phyloP scores from a whole-genome alignment of 1,284 basidiomycete species.

The Cryptococcus wingfieldii region DNA sequence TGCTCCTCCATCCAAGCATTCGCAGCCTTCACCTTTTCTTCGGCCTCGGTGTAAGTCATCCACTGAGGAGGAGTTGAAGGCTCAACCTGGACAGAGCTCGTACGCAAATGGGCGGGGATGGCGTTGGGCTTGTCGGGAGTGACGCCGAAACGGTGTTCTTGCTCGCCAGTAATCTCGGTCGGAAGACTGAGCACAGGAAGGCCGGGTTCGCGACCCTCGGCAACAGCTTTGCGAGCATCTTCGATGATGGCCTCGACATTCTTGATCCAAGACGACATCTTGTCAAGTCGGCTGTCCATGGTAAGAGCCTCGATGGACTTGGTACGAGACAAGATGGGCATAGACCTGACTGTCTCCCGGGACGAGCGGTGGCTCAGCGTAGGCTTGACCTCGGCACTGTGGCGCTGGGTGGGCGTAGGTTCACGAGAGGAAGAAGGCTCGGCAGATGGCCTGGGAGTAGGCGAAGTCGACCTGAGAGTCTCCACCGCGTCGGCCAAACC shows the following conservation, averaged over 20 bases:
- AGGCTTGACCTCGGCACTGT: slow-evolving; percentile 2
- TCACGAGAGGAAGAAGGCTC: background rate
- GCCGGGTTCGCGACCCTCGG: slow-evolving; percentile 36
- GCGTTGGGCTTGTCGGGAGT: slow-evolving; percentile 23
- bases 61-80: slow-evolving; percentile 38
- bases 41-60: slow-evolving; percentile 37
- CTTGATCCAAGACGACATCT: slow-evolving; percentile 45
- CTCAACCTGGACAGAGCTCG: slow-evolving; percentile 31
- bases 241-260: slow-evolving; percentile 44
- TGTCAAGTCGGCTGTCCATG: slow-evolving; percentile 38
- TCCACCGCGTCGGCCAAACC: slow-evolving; percentile 9
- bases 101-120: slow-evolving; percentile 29
- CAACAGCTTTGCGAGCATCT: slow-evolving; percentile 40
- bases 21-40: slow-evolving; percentile 23
- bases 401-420: background rate
- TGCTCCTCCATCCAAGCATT: slow-evolving; percentile 21
- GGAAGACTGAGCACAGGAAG: slow-evolving; percentile 21
- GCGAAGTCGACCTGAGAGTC: slow-evolving; percentile 1
- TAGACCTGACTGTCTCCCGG: background rate
- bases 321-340: slow-evolving; percentile 2
- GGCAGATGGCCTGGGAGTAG: background rate
- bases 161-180: slow-evolving; percentile 4
- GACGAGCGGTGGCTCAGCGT: background rate
- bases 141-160: slow-evolving; percentile 23
- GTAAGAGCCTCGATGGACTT: slow-evolving; percentile 21